phyloP scores from a whole-genome alignment of 495 filamentous ascomycete species.

The Elasticomyces elasticus region DNA sequence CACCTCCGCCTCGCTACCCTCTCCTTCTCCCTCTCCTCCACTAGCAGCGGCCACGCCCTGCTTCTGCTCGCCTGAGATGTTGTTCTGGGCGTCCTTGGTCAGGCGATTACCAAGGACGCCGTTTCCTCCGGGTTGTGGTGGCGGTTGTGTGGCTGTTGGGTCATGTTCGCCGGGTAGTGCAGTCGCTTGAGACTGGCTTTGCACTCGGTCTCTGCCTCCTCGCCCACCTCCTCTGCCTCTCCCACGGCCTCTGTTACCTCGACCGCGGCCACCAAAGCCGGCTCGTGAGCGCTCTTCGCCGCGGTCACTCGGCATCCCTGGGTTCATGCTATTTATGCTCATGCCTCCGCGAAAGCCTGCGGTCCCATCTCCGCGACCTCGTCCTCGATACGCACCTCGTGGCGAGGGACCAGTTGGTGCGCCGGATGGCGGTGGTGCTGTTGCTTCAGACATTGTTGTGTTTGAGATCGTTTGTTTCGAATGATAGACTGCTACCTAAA shows the following conservation, averaged over 20 bases:
- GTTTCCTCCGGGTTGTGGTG: conserved; percentile 26
- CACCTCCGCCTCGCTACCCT: conserved; percentile 44
- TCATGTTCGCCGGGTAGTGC: conserved; percentile 1
- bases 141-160: conserved; percentile 25
- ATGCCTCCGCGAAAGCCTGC: background rate
- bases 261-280: conserved; percentile 8
- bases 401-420: background rate
- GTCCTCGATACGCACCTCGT: background rate
- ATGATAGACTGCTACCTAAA: too few relatives aligned
- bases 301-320: conserved; percentile 4
- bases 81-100: conserved; percentile 34
- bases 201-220: conserved; percentile 7
- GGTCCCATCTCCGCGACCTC: conserved; percentile 6
- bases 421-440: background rate
- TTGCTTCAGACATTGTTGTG: background rate
- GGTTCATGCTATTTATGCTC: background rate
- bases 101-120: conserved; percentile 36
- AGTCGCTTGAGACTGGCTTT: conserved; percentile 4
- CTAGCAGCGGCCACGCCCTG: background rate
- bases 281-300: conserved; percentile 6
- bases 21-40: conserved; percentile 4
- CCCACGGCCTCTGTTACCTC: conserved; percentile 21
- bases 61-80: conserved; percentile 6
- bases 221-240: conserved; percentile 13
- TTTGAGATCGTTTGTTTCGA: background rate